These are phyloP conservation scores for Blastomyces parvus DNA, from an alignment of 2,329 filamentous ascomycete genomes.

Conservation along the genomic window DNA sequence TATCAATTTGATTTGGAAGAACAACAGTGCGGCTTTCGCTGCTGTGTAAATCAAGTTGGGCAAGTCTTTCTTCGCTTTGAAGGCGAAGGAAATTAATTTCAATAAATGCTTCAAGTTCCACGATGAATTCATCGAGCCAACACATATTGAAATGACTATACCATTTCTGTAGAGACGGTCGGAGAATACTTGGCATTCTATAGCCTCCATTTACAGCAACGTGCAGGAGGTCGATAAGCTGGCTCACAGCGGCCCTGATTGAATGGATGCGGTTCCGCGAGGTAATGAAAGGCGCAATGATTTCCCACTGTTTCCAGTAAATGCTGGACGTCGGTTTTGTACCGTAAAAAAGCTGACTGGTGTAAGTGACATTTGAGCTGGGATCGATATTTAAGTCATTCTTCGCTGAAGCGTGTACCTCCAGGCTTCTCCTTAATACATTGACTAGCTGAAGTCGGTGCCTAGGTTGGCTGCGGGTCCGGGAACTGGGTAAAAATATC, in stretches of 20 bases:
- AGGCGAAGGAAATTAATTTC: constrained; percentile 5
- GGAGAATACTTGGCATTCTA: not conserved
- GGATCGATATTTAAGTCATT: not conserved
- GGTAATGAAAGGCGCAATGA: not conserved
- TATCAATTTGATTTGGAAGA: not conserved
- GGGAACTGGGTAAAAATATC: not conserved
- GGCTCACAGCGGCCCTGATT: not conserved
- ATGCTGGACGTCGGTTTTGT: not conserved
- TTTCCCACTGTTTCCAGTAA: constrained; percentile 1
- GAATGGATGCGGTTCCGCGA: not conserved
- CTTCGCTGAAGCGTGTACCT: not conserved
- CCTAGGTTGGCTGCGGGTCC: not conserved
- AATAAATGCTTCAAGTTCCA: constrained; percentile 1
- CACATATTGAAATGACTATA: not conserved
- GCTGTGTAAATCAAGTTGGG: not conserved
- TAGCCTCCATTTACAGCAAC: not conserved
- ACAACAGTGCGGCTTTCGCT: not conserved
- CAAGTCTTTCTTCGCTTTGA: constrained; percentile 41
- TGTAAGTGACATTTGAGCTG: not conserved
- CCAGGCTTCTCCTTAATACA: not conserved
- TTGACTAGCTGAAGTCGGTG: not conserved
- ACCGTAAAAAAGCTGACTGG: not conserved
- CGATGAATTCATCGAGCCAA: constrained; percentile 1
- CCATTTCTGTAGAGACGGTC: not conserved
- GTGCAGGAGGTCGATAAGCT: not conserved